Conservation (phyloP, 495 filamentous ascomycete species). For the Podospora bellae-mahoneyi region DNA sequence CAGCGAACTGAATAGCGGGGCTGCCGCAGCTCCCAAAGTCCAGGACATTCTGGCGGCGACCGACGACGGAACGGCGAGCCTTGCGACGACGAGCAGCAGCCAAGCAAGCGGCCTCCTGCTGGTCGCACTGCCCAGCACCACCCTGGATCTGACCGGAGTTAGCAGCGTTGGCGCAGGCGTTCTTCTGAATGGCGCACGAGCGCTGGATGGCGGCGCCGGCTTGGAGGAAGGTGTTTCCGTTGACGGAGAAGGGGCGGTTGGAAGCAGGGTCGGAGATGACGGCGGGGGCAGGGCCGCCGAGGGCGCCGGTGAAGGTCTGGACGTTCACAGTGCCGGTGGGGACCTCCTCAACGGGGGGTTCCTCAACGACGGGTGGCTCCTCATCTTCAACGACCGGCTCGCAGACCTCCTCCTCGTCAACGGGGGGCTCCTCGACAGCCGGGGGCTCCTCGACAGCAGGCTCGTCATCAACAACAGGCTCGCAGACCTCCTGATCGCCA, state of each 20-base stretch:
- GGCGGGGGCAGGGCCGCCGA: conserved; percentile 51
- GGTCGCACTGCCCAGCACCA: conserved; percentile 47
- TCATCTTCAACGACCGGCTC: conserved; percentile 33
- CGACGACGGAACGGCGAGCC: conserved; percentile 23
- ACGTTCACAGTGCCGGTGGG: conserved; percentile 42
- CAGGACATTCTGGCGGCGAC: conserved; percentile 30
- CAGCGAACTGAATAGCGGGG: conserved; percentile 54
- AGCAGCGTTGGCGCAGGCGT: conserved; percentile 53
- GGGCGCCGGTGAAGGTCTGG: conserved; percentile 54
- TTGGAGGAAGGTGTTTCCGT: conserved; percentile 52
- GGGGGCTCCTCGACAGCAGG: conserved; percentile 34
- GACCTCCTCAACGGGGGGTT: conserved; percentile 13
- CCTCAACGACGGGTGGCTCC: conserved; percentile 43
- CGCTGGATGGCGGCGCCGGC: conserved; percentile 50
- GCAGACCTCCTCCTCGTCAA: conserved; percentile 14
- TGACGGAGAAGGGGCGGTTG: conserved; percentile 52
- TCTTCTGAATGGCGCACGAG: conserved; percentile 55
- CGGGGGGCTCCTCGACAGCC: background rate
- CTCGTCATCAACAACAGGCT: conserved; percentile 28
- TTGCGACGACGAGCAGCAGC: conserved; percentile 30
- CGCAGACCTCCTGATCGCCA: conserved; percentile 29
- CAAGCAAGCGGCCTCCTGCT: conserved; percentile 46
- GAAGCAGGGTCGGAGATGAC: conserved; percentile 45
- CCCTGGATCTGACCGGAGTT: conserved; percentile 46
- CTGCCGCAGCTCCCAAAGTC: conserved; percentile 51